Percentiles rank a stretch among this genome's conserved stretches.
These are phyloP conservation scores for Globisporangium parvum DNA, from an alignment of 352 stramenopile species.

Conservation along the genomic window DNA sequence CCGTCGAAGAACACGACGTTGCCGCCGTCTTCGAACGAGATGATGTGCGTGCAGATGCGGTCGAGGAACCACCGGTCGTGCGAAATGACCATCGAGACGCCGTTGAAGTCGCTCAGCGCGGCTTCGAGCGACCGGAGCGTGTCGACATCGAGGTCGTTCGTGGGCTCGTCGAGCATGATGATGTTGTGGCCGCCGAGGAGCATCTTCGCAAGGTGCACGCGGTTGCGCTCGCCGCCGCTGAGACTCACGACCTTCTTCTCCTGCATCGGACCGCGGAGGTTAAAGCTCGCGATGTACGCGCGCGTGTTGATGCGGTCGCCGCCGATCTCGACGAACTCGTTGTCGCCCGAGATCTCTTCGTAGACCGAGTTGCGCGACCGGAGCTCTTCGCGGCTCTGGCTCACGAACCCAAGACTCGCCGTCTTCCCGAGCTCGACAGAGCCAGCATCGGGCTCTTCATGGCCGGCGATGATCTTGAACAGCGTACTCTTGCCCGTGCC, in stretches of 20 bases:
- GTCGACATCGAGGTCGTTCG: constrained; percentile 84
- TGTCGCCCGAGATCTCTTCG: constrained; percentile 83
- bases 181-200: constrained; percentile 78
- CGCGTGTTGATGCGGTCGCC: constrained; percentile 78
- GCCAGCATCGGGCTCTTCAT: constrained; percentile 83
- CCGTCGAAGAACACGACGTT: constrained; percentile 77
- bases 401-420: constrained; percentile 73
- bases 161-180: constrained; percentile 87
- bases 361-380: constrained; percentile 61
- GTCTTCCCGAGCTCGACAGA: constrained; percentile 70
- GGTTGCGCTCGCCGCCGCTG: constrained; percentile 80
- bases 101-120: constrained; percentile 82
- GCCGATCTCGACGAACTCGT: constrained; percentile 74
- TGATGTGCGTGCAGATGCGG: constrained; percentile 85
- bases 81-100: constrained; percentile 93
- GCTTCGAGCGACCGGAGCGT: constrained; percentile 84
- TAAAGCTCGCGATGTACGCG: constrained; percentile 85
- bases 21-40: constrained; percentile 74
- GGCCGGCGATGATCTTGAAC: constrained; percentile 93
- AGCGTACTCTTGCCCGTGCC: constrained; percentile 97
- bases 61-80: constrained; percentile 97
- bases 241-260: constrained; percentile 77
- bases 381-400: constrained; percentile 70
- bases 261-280: constrained; percentile 76
- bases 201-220: constrained; percentile 84